Evolutionary conservation across 2,329 filamentous ascomycete genomes (phyloP), one percentile per base, ranked within the genome.

Genomic region (Aphanoascus verrucosus): DNA sequence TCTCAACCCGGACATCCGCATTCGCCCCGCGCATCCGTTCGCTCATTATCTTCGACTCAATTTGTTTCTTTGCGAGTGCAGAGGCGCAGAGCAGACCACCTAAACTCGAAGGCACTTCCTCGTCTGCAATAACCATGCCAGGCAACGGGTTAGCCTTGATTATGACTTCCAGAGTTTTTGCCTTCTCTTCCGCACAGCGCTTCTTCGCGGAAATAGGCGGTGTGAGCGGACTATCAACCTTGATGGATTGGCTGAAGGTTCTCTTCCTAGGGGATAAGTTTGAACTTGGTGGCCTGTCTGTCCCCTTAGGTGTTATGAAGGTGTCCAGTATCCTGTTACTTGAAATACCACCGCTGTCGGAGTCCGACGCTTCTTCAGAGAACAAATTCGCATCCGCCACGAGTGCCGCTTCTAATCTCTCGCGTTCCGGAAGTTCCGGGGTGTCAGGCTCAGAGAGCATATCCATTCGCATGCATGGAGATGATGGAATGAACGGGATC

Each of bases 21-120:
- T 77, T 75, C 9, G 70, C 65, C 55, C 72, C 72, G 7, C 67
- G 66, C 1, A 79, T 63, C 50, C 70, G 66, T 56, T 79, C 76
- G 34, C 71, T 67, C n/a, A 70, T 65, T 1, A 73, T 43, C 15
- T 59, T 62, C 12, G 60, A 55, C 2, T 68, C 63, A 2, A 64
- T 69, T 32, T 70, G 60, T 32, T 66, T 60, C 43, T 52, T 54
- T 3, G 53, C 50, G 20, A 49, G 15, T 14, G 32, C 14, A 2
- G 68, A 72, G 12, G 69, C 54, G 14, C 69, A 65, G 32, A 62
- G 61, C 2, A 75, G 57, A 0, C 65, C 54, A 4, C 68, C 61
- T 9, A 67, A 55, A 11, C 28, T 17, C n/a, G 28, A 20, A 12
- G 31, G 6, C 6, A 20, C 17, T n/a, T 31, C 52, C 19, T 34